phyloP scores from a whole-genome alignment of 2,329 filamentous ascomycete genomes.

The Dactylellina leptospora region DNA sequence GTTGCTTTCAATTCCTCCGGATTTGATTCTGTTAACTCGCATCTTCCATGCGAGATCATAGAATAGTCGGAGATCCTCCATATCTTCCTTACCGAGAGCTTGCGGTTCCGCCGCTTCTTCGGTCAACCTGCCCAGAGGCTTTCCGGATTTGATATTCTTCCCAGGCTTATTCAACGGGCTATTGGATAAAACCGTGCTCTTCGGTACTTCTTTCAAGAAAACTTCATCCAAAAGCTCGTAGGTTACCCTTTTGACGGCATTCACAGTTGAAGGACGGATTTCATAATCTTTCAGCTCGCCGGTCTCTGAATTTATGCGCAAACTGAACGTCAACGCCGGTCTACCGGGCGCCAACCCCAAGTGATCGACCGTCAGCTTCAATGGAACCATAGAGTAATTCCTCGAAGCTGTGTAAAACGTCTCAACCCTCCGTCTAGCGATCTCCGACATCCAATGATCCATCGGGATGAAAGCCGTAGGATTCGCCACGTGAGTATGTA shows the following conservation, averaged over 20 bases:
- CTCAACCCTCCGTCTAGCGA: constrained; percentile 68
- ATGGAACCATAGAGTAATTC: constrained; percentile 71
- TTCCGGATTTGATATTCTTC: not conserved
- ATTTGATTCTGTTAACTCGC: not conserved
- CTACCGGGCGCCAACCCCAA: constrained; percentile 67
- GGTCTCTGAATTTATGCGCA: constrained; percentile 64
- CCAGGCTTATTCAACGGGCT: not conserved
- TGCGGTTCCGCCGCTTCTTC: not conserved
- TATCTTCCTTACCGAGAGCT: not conserved
- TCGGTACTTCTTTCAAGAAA: constrained; percentile 31
- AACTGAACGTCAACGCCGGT: constrained; percentile 71
- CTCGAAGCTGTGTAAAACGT: constrained; percentile 68
- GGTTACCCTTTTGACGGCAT: constrained; percentile 68
- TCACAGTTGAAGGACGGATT: constrained; percentile 67
- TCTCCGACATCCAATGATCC: constrained; percentile 68
- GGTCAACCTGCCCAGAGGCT: not conserved
- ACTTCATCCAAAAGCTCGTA: constrained; percentile 64
- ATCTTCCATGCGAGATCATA: constrained; percentile 32
- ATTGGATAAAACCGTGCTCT: constrained; percentile 7
- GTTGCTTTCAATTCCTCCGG: not conserved
- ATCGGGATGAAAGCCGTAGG: constrained; percentile 75
- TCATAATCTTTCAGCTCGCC: constrained; percentile 68
- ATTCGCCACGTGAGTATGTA: constrained; percentile 81
- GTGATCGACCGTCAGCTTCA: constrained; percentile 63
- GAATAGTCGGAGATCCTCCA: constrained; percentile 3